phyloP scores from a whole-genome alignment of 371 early-diverging fungal species.

The Nosema muscidifuracis region DNA sequence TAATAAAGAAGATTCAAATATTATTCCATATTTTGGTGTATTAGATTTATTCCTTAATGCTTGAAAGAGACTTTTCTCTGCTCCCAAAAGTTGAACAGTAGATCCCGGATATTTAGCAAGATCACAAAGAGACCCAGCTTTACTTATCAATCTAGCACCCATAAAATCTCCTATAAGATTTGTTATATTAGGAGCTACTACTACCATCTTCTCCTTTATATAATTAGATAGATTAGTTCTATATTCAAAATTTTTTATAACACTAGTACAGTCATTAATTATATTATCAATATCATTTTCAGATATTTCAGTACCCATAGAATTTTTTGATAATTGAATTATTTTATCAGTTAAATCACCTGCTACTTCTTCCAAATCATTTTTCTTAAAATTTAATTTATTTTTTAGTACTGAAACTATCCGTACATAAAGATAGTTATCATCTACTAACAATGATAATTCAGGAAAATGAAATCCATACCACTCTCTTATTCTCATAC shows the following conservation, averaged over 20 bases:
- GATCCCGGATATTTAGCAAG: constrained; percentile 82
- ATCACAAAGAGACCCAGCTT: constrained; percentile 78
- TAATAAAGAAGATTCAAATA: constrained; percentile 79
- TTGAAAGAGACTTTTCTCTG: constrained; percentile 89
- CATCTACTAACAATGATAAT: constrained; percentile 70
- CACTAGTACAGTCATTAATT: constrained; percentile 70
- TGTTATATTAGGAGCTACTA: constrained; percentile 82
- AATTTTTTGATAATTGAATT: constrained; percentile 73
- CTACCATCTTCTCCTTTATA: constrained; percentile 76
- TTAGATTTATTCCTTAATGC: constrained; percentile 82
- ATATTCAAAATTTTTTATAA: constrained; percentile 74
- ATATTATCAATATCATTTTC: constrained; percentile 79
- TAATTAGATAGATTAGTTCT: constrained; percentile 76
- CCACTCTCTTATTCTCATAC: constrained; percentile 89
- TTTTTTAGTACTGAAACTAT: constrained; percentile 63
- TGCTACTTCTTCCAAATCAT: neutral
- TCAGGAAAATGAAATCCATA: constrained; percentile 85
- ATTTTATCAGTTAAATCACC: constrained; percentile 58
- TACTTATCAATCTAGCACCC: constrained; percentile 78
- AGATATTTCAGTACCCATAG: constrained; percentile 84
- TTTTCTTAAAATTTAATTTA: constrained; percentile 13
- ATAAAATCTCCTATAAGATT: constrained; percentile 79
- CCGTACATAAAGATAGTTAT: constrained; percentile 71
- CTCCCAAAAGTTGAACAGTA: constrained; percentile 88
- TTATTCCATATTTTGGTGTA: constrained; percentile 89